Percentiles rank a stretch among this genome's conserved stretches.
Conservation (phyloP, 2,329 filamentous ascomycete species). For the Trichoderma sp. region DNA sequence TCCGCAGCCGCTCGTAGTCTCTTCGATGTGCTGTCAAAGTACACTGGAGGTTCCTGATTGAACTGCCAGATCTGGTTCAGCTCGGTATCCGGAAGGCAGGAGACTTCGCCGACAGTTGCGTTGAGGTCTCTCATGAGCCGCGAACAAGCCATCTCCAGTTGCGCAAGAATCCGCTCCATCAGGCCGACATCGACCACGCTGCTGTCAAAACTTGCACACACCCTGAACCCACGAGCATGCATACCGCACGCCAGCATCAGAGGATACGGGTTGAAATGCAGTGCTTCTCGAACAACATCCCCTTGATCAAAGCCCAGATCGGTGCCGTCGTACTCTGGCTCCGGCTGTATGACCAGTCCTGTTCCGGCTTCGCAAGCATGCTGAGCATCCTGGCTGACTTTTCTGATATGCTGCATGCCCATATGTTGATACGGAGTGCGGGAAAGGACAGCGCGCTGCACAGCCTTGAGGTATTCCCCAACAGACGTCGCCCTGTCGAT, state of each 20-base stretch:
- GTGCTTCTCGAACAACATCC: slow-evolving; percentile 11
- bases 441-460: slow-evolving; percentile 35
- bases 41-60: not conserved
- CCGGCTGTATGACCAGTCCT: slow-evolving; percentile 25
- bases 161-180: slow-evolving; percentile 1
- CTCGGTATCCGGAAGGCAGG: not conserved
- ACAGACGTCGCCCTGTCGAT: slow-evolving; percentile 18
- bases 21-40: not conserved
- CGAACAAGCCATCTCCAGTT: not conserved
- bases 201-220: slow-evolving; percentile 10
- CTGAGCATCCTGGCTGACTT: slow-evolving; percentile 24
- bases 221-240: not conserved
- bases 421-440: slow-evolving; percentile 30
- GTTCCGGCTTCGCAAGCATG: slow-evolving; percentile 27
- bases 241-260: slow-evolving; percentile 10
- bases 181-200: not conserved
- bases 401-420: slow-evolving; percentile 33
- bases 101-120: not conserved
- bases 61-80: not conserved
- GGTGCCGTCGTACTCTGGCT: slow-evolving; percentile 10
- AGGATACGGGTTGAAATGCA: slow-evolving; percentile 15
- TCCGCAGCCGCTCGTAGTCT: not conserved
- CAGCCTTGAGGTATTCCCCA: slow-evolving; percentile 29
- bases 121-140: not conserved
- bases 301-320: slow-evolving; percentile 6